phyloP scores from a whole-genome alignment of 2,329 filamentous ascomycete species.

The Simplicillium aogashimaense region DNA sequence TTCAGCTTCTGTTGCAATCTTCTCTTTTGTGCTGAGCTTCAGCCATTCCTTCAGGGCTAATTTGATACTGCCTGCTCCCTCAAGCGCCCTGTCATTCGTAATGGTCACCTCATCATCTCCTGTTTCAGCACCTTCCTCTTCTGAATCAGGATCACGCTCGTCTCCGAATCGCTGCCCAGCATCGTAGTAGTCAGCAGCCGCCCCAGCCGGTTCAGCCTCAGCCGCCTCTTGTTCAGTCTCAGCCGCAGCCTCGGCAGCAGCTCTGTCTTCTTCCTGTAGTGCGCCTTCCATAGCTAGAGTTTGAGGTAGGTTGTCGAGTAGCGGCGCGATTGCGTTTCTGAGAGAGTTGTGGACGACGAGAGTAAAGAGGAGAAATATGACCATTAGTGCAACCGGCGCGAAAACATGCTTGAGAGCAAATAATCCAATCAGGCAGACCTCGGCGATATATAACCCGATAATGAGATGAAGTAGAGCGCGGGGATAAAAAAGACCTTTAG shows the following conservation, averaged over 20 bases:
- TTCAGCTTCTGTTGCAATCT: constrained; percentile 14
- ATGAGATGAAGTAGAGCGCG: constrained; percentile 81
- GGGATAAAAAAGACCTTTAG: constrained; percentile 78
- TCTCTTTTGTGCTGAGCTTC: constrained; percentile 25
- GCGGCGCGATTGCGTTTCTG: constrained; percentile 62
- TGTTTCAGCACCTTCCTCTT: constrained; percentile 20
- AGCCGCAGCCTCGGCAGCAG: constrained; percentile 31
- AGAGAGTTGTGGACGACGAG: constrained; percentile 66
- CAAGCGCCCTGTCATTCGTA: constrained; percentile 18
- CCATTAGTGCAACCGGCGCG: constrained; percentile 65
- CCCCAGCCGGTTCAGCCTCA: constrained; percentile 11
- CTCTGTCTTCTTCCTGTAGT: constrained; percentile 25
- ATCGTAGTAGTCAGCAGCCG: constrained; percentile 25
- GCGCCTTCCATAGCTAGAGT: constrained; percentile 52
- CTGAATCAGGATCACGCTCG: constrained; percentile 7
- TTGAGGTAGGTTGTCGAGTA: constrained; percentile 71
- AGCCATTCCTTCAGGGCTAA: constrained; percentile 21
- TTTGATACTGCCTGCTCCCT: constrained; percentile 25
- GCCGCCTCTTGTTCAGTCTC: constrained; percentile 13
- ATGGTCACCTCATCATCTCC: constrained; percentile 14
- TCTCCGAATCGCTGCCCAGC: constrained; percentile 21
- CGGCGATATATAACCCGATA: constrained; percentile 72
- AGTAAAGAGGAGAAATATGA: constrained; percentile 66
- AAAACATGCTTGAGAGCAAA: constrained; percentile 61
- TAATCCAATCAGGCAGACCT: constrained; percentile 75